Base-by-base conservation (phyloP, 192 early-diverging fungal genomes). In the Gigaspora rosea region DNA sequence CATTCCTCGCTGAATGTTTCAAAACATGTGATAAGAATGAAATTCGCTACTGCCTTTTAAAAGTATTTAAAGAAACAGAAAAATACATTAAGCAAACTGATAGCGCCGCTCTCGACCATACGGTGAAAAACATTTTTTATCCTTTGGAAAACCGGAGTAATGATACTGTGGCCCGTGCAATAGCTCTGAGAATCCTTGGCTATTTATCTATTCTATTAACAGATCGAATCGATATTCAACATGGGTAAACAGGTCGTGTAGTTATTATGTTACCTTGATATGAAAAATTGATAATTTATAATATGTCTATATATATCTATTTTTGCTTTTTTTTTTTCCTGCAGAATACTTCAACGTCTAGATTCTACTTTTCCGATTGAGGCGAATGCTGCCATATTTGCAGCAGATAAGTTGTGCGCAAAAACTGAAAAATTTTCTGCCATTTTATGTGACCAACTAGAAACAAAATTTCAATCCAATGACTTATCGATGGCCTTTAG, bases 271-370 rank as follows among this genome's bases (percentile, higher is more conserved):
- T 65, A 36, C 5, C 1, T n/a, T 47, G 8, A n/a, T 13, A n/a
- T 66, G 10, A 12, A 47, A 47, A 66, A 66, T n/a, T 18, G 4
- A 20, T n/a, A 47, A 16, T 46, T 8, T n/a, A 41, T n/a, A n/a
- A 36, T 64, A 16, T 10, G 10, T n/a, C 48, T 20, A 46, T 8
- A 20, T 12, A 62, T 18, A 66, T 66, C n/a, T 47, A 18, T 66
- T n/a, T 66, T 66, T n/a, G 0, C 7, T 41, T 62, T 35, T 63
- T 63, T 33, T 32, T 16, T 16, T n/a, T 57, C 12, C 4, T 69
- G 16, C 56, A 73, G 71, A 56, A 73, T 73, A 46, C n/a, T 73
- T 22, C 71, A 73, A 56, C 71, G 71, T 49, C 22, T 73, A 22
- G 71, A 73, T 59, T 73, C 71, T 3, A 13, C 32, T 41, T 32